Percentiles rank a stretch among this genome's conserved stretches.
Conservation (phyloP, 768 basidiomycete species). For the Glaciozyma antarctica region DNA sequence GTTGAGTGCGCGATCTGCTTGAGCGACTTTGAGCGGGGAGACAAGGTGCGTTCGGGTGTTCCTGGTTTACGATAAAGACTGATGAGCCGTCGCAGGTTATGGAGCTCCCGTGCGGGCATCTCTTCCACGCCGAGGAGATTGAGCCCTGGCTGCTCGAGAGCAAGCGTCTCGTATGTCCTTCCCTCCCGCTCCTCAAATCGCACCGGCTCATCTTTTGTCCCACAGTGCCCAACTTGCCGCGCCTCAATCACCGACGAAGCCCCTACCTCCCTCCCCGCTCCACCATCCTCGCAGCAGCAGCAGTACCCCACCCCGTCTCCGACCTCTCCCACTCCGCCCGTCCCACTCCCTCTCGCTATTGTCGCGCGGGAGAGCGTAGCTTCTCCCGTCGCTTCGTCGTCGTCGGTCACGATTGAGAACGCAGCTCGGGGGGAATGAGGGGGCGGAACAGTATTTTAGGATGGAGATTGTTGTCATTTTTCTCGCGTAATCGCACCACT, state of each 20-base stretch:
- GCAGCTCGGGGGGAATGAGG: too few species aligned
- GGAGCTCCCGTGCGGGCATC: slow-evolving; percentile 83
- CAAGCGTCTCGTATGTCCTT: not conserved
- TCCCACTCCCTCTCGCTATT: too few species aligned
- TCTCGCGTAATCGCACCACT: too few species aligned
- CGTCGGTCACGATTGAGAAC: too few species aligned
- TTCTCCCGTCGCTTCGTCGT: too few species aligned
- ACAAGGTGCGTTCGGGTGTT: slow-evolving; percentile 37
- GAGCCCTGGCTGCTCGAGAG: slow-evolving; percentile 74
- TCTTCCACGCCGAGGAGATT: slow-evolving; percentile 85
- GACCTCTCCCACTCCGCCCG: too few species aligned
- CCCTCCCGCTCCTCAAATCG: not conserved
- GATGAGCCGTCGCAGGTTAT: slow-evolving; percentile 39
- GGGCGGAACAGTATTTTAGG: too few species aligned
- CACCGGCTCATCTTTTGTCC: not conserved
- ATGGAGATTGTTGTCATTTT: too few species aligned
- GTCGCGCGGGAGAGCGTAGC: too few species aligned
- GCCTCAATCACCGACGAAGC: not conserved
- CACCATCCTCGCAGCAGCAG: too few species aligned
- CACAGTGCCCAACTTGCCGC: not conserved
- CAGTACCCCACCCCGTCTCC: too few species aligned
- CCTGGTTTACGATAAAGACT: not conserved
- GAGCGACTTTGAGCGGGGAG: slow-evolving; percentile 72
- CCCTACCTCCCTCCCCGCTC: too few species aligned
- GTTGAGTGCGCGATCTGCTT: slow-evolving; percentile 87